These are phyloP conservation scores for Harringtonia lauricola DNA, from an alignment of 2,329 filamentous ascomycete genomes.

Conservation along the genomic window DNA sequence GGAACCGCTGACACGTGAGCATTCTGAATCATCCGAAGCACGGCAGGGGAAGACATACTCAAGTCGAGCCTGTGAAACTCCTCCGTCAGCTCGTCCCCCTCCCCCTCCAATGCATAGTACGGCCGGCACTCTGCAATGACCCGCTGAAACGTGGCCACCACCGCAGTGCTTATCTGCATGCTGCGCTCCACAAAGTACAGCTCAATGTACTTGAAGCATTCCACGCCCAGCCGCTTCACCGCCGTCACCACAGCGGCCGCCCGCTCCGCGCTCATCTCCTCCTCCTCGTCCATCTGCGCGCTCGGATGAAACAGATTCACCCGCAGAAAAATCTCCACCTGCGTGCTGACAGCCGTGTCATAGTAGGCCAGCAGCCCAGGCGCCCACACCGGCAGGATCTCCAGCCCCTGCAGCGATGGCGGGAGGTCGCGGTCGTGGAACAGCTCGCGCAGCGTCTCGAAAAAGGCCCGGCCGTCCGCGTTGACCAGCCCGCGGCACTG, in stretches of 20 bases:
- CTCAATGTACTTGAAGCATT: constrained; percentile 34
- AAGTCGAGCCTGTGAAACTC: constrained; percentile 23
- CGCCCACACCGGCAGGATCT: constrained; percentile 33
- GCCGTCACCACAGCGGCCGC: constrained; percentile 22
- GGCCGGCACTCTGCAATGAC: constrained; percentile 29
- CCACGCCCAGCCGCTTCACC: constrained; percentile 28
- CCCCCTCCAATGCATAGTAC: constrained; percentile 20
- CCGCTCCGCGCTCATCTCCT: constrained; percentile 19
- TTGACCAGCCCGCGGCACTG: constrained; percentile 34
- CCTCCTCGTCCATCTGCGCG: constrained; percentile 17
- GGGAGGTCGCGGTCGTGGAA: constrained; percentile 15
- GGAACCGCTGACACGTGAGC: constrained; percentile 24
- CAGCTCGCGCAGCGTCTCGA: constrained; percentile 29
- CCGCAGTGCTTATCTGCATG: constrained; percentile 29
- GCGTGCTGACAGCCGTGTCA: constrained; percentile 28
- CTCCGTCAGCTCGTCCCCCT: constrained; percentile 14
- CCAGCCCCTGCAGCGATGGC: constrained; percentile 11
- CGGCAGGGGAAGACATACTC: constrained; percentile 20
- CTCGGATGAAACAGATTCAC: constrained; percentile 30
- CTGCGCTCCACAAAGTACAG: constrained; percentile 32
- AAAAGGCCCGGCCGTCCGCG: constrained; percentile 35
- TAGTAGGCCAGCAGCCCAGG: constrained; percentile 37
- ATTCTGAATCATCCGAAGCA: not conserved
- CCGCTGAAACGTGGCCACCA: constrained; percentile 29
- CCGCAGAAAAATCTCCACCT: constrained; percentile 32